Conservation (phyloP, 2,329 filamentous ascomycete species). For the Neophaeococcomyces mojaviensis region DNA sequence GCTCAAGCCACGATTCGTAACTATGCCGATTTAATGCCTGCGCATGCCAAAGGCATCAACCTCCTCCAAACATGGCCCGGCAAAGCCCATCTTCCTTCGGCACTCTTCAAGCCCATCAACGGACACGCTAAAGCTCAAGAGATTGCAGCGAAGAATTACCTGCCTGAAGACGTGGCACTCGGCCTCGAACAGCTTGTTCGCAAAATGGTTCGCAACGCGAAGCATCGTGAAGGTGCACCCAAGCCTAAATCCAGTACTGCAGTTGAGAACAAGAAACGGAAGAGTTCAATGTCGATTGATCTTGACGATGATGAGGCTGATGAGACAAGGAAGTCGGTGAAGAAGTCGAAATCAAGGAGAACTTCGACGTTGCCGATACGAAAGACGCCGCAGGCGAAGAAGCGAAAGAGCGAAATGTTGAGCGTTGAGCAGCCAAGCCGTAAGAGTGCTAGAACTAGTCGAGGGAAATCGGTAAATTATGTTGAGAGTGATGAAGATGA, state of each 20-base stretch:
- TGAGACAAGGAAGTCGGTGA: slow-evolving; percentile 14
- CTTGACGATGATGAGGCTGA: slow-evolving; percentile 19
- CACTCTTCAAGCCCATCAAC: slow-evolving; percentile 67
- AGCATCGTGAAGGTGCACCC: slow-evolving; percentile 14
- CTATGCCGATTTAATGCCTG: slow-evolving; percentile 79
- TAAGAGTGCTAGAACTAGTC: slow-evolving; percentile 33
- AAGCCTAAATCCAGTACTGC: slow-evolving; percentile 19
- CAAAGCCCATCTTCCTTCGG: slow-evolving; percentile 72
- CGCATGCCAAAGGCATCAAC: slow-evolving; percentile 46
- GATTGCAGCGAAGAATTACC: slow-evolving; percentile 77
- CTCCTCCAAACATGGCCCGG: slow-evolving; percentile 73
- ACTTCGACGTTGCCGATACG: slow-evolving; percentile 17
- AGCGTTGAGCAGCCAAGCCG: slow-evolving; percentile 29
- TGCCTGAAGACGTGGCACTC: slow-evolving; percentile 69
- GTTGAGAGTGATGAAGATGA: slow-evolving; percentile 39
- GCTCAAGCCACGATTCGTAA: slow-evolving; percentile 72
- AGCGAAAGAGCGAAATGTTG: slow-evolving; percentile 33
- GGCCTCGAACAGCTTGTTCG: slow-evolving; percentile 70
- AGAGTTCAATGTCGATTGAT: slow-evolving; percentile 29
- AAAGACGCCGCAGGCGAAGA: slow-evolving; percentile 18
- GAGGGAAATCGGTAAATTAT: slow-evolving; percentile 34
- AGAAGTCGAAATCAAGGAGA: slow-evolving; percentile 15
- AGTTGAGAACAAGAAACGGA: slow-evolving; percentile 33
- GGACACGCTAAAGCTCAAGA: slow-evolving; percentile 73
- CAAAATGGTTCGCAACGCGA: slow-evolving; percentile 54